phyloP scores from a whole-genome alignment of 352 stramenopile genomes.

The Halophytophthora batemanensis region DNA sequence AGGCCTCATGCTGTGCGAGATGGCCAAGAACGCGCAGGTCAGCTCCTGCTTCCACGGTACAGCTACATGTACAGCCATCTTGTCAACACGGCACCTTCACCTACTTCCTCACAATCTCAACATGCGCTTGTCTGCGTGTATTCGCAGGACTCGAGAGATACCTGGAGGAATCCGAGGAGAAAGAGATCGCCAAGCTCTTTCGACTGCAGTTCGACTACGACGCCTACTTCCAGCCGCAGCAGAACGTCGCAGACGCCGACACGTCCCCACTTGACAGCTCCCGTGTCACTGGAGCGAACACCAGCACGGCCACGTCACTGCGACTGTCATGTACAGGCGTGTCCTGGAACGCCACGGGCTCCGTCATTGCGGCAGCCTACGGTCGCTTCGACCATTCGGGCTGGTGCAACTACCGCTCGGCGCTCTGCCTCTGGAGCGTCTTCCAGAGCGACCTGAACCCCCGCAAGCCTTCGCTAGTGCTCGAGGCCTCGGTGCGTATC shows the following conservation, averaged over 20 bases:
- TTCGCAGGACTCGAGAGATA: slow-evolving; percentile 48
- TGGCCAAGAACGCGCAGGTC: slow-evolving; percentile 36
- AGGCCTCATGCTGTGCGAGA: slow-evolving; percentile 57
- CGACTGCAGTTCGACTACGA: slow-evolving; percentile 71
- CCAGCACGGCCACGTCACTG: slow-evolving; percentile 24
- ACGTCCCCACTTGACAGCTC: no score
- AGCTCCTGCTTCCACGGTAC: slow-evolving; percentile 48
- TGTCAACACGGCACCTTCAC: background rate
- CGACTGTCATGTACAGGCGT: slow-evolving; percentile 81
- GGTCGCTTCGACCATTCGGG: slow-evolving; percentile 82
- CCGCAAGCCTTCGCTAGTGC: slow-evolving; percentile 56
- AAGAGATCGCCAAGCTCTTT: slow-evolving; percentile 57
- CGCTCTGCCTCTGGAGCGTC: slow-evolving; percentile 83
- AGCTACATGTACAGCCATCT: background rate
- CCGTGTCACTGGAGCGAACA: no score
- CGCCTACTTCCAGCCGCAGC: slow-evolving; percentile 53
- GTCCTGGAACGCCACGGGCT: slow-evolving; percentile 86
- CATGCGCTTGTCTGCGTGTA: background rate
- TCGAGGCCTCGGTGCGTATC: slow-evolving; percentile 65
- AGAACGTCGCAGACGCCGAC: slow-evolving; percentile 10
- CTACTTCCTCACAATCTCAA: background rate
- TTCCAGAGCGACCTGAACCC: slow-evolving; percentile 78
- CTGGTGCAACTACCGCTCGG: slow-evolving; percentile 87
- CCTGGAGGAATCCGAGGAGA: slow-evolving; percentile 66
- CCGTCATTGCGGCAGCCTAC: slow-evolving; percentile 78